Base-by-base conservation (phyloP, 2,329 filamentous ascomycete genomes). In the Venturia asperata region DNA sequence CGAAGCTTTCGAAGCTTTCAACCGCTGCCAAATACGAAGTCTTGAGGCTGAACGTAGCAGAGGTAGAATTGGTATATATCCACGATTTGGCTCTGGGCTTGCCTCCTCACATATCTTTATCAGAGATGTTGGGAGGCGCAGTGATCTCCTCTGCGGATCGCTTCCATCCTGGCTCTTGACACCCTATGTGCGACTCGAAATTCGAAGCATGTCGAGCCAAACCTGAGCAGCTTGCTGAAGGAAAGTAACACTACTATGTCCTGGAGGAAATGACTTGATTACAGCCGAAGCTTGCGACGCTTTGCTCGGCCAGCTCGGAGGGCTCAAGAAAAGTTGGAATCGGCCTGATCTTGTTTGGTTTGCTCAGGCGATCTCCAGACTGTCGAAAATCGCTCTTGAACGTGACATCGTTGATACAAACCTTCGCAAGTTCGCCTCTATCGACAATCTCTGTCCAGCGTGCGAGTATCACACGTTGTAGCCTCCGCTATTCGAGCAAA, bases 331-430 rank as follows among this genome's bases (percentile, higher is more conserved):
- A 30, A 4, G 24, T 55, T 24, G 27, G 47, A 24, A 52, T 19
- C 37, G 41, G 24, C 41, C 27, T 10, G 58, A 61, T 24, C 19
- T 61, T n/a, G 15, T 41, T 34, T 41, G 27, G 3, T 15, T 72
- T 77, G 17, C n/a, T 42, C 24, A 52, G 30, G 9, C 7, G 15
- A 15, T 7, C 21, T 15, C 10, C 21, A 55, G 30, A 24, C 49
- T 55, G 9, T 19, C 6, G 3, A 52, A 52, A 27, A n/a, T 52
- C 47, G 24, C n/a, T 52, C n/a, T 10, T 27, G 47, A 52, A 27
- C 13, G 21, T n/a, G 47, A 52, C 13, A 27, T 6, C 19, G 10
- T 24, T n/a, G 47, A 52, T 52, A n/a, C 4, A 24, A 1, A 15
- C 4, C n/a, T 10, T 27, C n/a, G 3, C n/a, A 52, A 15, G 5